Conservation (phyloP, 2,329 filamentous ascomycete species). For the Alternaria arbusti region DNA sequence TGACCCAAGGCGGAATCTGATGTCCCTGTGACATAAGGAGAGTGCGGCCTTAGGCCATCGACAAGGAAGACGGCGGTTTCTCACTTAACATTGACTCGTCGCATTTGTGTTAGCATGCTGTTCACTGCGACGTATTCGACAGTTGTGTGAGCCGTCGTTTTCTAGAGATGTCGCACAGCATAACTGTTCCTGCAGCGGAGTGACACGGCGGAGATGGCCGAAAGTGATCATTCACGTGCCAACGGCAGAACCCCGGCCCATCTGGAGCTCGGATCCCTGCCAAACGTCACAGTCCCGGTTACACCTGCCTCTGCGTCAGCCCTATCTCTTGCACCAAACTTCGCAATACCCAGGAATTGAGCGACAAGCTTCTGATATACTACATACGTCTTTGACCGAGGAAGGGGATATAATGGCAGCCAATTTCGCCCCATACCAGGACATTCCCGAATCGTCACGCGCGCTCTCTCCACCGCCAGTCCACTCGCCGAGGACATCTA, state of each 20-base stretch:
- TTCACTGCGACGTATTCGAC: not conserved
- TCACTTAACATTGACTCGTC: not conserved
- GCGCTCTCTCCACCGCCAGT: constrained; percentile 73
- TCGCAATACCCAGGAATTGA: not conserved
- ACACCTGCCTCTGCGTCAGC: constrained; percentile 17
- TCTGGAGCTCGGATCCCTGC: constrained; percentile 24
- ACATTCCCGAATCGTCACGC: constrained; percentile 83
- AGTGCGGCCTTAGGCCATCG: not conserved
- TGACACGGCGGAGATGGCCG: constrained; percentile 2
- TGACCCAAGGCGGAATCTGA: constrained; percentile 7
- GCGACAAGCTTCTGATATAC: not conserved
- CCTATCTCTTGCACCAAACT: constrained; percentile 11
- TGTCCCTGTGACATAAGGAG: constrained; percentile 13
- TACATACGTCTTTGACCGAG: not conserved
- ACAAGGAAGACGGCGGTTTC: not conserved
- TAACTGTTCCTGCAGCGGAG: constrained; percentile 18
- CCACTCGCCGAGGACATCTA: constrained; percentile 48
- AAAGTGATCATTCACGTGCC: constrained; percentile 19
- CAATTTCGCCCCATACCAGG: constrained; percentile 95
- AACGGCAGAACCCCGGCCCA: not conserved
- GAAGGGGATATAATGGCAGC: constrained; percentile 28
- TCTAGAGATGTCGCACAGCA: constrained; percentile 4
- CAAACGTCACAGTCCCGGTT: constrained; percentile 19
- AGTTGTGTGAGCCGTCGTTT: not conserved
- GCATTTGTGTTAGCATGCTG: not conserved